Conservation (phyloP, 2,329 filamentous ascomycete species). For the Epichloe typhina region DNA sequence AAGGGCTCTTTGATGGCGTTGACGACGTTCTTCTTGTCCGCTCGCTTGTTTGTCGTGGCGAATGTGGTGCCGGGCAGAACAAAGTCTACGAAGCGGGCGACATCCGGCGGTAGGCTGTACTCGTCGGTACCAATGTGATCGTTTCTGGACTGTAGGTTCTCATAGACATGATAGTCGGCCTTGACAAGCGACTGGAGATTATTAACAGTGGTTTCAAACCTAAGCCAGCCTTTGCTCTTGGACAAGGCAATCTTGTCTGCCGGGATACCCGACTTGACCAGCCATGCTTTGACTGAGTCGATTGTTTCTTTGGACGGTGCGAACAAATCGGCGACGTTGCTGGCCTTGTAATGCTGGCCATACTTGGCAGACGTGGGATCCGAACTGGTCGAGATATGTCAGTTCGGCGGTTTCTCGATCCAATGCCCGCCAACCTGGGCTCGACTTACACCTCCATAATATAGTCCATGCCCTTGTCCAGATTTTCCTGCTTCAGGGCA, state of each 20-base stretch:
- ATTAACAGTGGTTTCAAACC: conserved; percentile 38
- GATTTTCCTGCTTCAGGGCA: conserved; percentile 30
- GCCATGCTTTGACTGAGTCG: conserved; percentile 37
- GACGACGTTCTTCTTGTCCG: background rate
- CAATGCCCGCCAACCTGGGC: background rate
- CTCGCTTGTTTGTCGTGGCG: background rate
- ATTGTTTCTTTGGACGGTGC: conserved; percentile 30
- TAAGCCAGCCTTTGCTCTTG: conserved; percentile 37
- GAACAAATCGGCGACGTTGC: conserved; percentile 30
- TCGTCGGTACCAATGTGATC: conserved; percentile 27
- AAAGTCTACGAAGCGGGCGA: conserved; percentile 26
- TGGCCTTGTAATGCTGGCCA: conserved; percentile 32
- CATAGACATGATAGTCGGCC: conserved; percentile 38
- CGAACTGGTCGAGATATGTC: conserved; percentile 10
- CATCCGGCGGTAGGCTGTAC: conserved; percentile 26
- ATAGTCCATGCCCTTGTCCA: conserved; percentile 31
- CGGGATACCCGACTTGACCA: conserved; percentile 37
- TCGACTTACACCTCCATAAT: conserved; percentile 23
- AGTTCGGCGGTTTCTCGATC: background rate
- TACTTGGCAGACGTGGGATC: conserved; percentile 31
- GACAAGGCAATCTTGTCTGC: conserved; percentile 34
- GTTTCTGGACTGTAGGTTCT: conserved; percentile 21
- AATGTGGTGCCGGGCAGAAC: conserved; percentile 24
- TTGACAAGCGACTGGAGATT: conserved; percentile 40
- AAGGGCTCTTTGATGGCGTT: background rate